These are phyloP conservation scores for Talaromyces sp. DNA, from an alignment of 2,329 filamentous ascomycete genomes.

Conservation along the genomic window DNA sequence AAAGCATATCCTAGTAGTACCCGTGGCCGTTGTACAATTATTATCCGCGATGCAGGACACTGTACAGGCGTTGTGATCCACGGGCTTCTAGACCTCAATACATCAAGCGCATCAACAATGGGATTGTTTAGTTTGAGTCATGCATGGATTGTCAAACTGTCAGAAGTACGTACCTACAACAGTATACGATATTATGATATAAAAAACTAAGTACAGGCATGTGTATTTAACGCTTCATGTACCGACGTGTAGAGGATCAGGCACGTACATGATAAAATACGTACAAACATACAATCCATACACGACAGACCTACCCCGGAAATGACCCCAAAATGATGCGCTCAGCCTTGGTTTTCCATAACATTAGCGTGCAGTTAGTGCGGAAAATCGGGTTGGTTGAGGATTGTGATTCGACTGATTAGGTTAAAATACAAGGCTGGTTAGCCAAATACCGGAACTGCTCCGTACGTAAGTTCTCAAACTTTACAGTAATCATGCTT, in stretches of 20 bases:
- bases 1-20: not conserved
- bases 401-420: not conserved
- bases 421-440: not conserved
- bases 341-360: not conserved
- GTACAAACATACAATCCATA: not conserved
- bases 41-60: not conserved
- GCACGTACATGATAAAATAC: not conserved
- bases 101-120: not conserved
- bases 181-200: not conserved
- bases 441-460: not conserved
- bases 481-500: not conserved
- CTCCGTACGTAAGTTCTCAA: not conserved
- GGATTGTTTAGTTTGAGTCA: not conserved
- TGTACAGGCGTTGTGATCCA: not conserved
- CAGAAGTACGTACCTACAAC: not conserved
- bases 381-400: not conserved
- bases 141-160: not conserved
- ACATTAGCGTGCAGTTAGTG: not conserved
- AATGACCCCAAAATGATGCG: slow-evolving; percentile 7
- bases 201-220: not conserved
- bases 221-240: not conserved
- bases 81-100: not conserved
- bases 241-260: not conserved
- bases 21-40: not conserved
- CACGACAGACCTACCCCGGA: slow-evolving; percentile 3